Evolutionary conservation across 148 eudicot genomes (phyloP).

Genomic region (Mesembryanthemum crystallinum): DNA sequence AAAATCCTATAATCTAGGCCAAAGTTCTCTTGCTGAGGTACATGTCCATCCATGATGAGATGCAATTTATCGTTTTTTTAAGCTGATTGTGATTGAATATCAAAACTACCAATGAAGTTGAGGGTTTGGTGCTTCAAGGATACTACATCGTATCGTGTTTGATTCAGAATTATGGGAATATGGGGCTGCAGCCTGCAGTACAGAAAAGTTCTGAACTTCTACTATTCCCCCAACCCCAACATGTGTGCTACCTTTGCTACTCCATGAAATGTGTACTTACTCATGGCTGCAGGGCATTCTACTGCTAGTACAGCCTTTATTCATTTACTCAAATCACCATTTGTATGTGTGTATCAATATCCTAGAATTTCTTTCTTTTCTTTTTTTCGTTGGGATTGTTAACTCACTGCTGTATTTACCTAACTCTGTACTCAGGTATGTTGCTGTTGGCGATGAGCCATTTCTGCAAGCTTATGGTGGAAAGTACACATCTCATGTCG

Average conservation of each 20-base stretch:
- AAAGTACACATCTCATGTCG: conserved; percentile 53
- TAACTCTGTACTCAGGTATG: conserved; percentile 46
- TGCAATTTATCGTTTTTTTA: background rate
- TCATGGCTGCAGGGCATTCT: background rate
- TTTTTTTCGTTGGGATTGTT: background rate
- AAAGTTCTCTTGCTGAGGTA: too few relatives aligned
- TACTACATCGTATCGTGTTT: background rate
- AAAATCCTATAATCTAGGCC: too few relatives aligned
- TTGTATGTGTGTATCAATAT: background rate
- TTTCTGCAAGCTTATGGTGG: conserved; percentile 67
- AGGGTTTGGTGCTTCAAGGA: background rate
- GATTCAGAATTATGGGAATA: background rate
- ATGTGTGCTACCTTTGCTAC: background rate
- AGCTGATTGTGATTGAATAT: background rate
- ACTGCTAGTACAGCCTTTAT: background rate
- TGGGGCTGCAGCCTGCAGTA: background rate
- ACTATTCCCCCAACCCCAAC: background rate
- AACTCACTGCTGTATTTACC: background rate
- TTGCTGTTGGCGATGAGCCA: conserved; percentile 83
- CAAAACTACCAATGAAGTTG: background rate
- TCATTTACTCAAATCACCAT: background rate
- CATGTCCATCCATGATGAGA: background rate
- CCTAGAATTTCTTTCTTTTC: background rate
- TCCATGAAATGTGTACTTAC: background rate
- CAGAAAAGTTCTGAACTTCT: background rate